These are phyloP conservation scores for Phytomonas sp. DNA, from an alignment of 208 protist species.

Conservation along the genomic window DNA sequence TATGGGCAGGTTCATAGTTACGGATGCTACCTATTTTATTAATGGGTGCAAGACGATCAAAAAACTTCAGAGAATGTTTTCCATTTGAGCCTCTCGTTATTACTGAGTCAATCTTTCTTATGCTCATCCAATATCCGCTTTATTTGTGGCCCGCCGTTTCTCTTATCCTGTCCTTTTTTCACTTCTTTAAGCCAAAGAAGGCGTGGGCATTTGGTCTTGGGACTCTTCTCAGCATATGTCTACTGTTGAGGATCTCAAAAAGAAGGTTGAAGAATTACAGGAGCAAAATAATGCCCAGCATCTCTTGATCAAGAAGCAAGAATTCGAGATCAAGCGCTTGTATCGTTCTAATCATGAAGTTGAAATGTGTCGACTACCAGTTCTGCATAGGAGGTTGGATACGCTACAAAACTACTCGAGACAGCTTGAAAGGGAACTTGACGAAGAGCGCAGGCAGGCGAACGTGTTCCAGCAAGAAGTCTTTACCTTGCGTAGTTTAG, in stretches of 20 bases:
- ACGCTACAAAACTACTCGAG: conserved; percentile 17
- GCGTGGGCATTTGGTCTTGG: background rate
- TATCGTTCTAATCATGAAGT: conserved; percentile 7
- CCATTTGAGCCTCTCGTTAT: background rate
- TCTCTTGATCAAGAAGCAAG: background rate
- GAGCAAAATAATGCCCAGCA: background rate
- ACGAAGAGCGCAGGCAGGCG: conserved; percentile 19
- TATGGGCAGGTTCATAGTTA: background rate
- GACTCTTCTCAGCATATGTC: background rate
- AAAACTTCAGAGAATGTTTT: background rate
- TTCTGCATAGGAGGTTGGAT: conserved; percentile 24
- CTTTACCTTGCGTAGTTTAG: conserved; percentile 25
- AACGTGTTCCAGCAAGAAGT: conserved; percentile 33
- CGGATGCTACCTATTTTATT: background rate
- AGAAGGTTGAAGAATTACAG: background rate
- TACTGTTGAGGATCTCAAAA: background rate
- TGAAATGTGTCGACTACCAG: conserved; percentile 21
- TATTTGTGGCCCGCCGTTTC: background rate
- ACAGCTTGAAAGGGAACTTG: conserved; percentile 28
- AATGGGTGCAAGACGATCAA: background rate
- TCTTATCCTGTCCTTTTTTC: background rate
- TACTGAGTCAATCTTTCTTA: background rate
- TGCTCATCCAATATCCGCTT: background rate
- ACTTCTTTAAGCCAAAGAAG: background rate
- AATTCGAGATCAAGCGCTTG: background rate